These are phyloP conservation scores for Irpex sp. DNA, from an alignment of 1,284 basidiomycete genomes.

Conservation along the genomic window DNA sequence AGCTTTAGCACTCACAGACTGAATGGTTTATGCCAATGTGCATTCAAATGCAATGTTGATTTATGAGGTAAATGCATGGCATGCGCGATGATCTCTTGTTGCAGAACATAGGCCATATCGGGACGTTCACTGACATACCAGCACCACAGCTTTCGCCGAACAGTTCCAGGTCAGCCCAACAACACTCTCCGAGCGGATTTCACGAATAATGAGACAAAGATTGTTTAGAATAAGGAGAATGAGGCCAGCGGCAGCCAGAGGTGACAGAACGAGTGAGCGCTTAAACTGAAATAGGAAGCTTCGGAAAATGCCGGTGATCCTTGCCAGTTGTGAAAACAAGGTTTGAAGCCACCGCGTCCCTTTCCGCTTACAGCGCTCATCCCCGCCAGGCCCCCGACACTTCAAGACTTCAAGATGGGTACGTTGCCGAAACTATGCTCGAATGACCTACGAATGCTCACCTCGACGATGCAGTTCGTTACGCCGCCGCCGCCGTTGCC, in stretches of 20 bases:
- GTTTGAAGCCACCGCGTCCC: constrained; percentile 26
- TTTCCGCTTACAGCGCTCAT: constrained; percentile 19
- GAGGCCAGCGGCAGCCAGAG: not conserved
- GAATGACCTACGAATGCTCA: constrained; percentile 13
- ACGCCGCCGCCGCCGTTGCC: constrained; percentile 82
- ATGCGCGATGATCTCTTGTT: too few species aligned
- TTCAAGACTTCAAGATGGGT: constrained; percentile 66
- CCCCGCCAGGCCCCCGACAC: constrained; percentile 25
- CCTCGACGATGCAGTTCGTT: constrained; percentile 64
- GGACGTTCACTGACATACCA: not conserved
- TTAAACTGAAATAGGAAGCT: not conserved
- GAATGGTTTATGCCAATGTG: too few species aligned
- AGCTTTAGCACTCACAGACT: too few species aligned
- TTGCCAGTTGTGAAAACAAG: constrained; percentile 25
- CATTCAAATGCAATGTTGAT: too few species aligned
- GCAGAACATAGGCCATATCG: too few species aligned
- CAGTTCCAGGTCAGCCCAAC: not conserved
- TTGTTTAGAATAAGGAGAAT: not conserved
- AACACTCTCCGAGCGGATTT: not conserved
- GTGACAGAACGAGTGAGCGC: not conserved
- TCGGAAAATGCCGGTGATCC: constrained; percentile 21
- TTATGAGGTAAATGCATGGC: too few species aligned
- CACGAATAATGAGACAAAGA: not conserved
- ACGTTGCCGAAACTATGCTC: constrained; percentile 29
- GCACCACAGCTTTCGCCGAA: not conserved